Evolutionary conservation across 73 alveolate species (phyloP).

Genomic region (Paramecium biaurelia): DNA sequence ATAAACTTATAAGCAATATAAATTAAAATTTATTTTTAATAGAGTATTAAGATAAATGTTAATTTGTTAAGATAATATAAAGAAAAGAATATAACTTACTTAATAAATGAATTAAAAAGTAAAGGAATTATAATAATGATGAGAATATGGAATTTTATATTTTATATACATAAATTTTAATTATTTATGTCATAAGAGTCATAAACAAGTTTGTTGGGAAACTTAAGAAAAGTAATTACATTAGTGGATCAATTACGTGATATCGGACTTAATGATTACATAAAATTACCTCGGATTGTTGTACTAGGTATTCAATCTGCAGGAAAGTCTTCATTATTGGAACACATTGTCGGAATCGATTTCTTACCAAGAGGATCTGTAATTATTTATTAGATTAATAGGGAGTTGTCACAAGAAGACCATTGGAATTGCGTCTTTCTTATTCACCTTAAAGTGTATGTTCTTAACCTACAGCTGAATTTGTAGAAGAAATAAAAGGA

Average conservation of each 20-base stretch:
- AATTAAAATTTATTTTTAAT: no score
- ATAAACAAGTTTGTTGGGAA: background rate
- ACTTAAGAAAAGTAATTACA: slow-evolving; percentile 57
- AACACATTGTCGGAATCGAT: slow-evolving; percentile 82
- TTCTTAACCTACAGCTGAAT: slow-evolving; percentile 59
- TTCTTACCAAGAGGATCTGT: slow-evolving; percentile 86
- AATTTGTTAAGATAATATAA: no score
- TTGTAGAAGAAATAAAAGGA: slow-evolving; percentile 72
- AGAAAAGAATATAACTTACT: background rate
- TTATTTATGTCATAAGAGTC: background rate
- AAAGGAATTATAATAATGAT: background rate
- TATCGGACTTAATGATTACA: slow-evolving; percentile 73
- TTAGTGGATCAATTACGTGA: slow-evolving; percentile 67
- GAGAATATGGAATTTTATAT: background rate
- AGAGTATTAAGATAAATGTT: no score
- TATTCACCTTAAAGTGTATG: slow-evolving; percentile 59
- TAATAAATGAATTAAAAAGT: background rate
- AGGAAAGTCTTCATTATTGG: slow-evolving; percentile 89
- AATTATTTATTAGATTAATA: background rate
- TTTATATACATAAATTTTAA: background rate
- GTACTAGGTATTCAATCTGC: slow-evolving; percentile 80
- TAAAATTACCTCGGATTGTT: slow-evolving; percentile 74
- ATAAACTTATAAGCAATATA: no score
- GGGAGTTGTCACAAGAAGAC: slow-evolving; percentile 87
- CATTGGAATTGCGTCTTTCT: slow-evolving; percentile 78